These are phyloP conservation scores for Aspergillus flavus DNA, from an alignment of 2,329 filamentous ascomycete species.

Conservation along the genomic window DNA sequence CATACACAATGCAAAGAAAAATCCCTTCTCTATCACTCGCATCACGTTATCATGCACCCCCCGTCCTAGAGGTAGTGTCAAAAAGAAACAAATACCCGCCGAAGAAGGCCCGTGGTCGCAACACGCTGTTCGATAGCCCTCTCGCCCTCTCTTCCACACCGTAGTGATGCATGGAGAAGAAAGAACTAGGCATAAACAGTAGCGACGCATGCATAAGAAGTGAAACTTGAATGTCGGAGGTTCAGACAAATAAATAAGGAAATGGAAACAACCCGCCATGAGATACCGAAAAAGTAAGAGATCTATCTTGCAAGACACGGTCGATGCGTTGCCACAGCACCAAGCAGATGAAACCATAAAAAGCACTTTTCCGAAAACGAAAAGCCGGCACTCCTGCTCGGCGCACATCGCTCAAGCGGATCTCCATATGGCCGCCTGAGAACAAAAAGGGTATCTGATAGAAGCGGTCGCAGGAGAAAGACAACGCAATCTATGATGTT, in stretches of 20 bases:
- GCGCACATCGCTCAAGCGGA: constrained; percentile 42
- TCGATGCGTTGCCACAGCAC: constrained; percentile 43
- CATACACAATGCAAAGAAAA: constrained; percentile 46
- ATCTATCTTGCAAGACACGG: constrained; percentile 45
- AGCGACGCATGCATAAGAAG: constrained; percentile 17
- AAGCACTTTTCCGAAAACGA: constrained; percentile 42
- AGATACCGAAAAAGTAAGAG: constrained; percentile 45
- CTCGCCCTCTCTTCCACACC: constrained; percentile 15
- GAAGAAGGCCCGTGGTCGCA: constrained; percentile 27
- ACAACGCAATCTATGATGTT: constrained; percentile 57
- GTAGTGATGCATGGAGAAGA: constrained; percentile 26
- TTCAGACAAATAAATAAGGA: constrained; percentile 14
- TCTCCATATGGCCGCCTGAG: constrained; percentile 44
- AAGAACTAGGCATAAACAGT: constrained; percentile 21
- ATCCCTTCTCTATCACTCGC: constrained; percentile 32
- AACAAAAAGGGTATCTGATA: constrained; percentile 51
- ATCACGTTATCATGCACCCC: constrained; percentile 25
- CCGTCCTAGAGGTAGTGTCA: constrained; percentile 20
- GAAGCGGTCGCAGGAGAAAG: constrained; percentile 47
- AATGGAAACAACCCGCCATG: constrained; percentile 36
- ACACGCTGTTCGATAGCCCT: not conserved
- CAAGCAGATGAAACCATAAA: constrained; percentile 43
- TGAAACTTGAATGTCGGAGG: constrained; percentile 27
- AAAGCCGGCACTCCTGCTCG: constrained; percentile 42
- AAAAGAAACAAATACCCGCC: constrained; percentile 25